phyloP scores from a whole-genome alignment of 495 filamentous ascomycete species.

The Xylaria sp. region DNA sequence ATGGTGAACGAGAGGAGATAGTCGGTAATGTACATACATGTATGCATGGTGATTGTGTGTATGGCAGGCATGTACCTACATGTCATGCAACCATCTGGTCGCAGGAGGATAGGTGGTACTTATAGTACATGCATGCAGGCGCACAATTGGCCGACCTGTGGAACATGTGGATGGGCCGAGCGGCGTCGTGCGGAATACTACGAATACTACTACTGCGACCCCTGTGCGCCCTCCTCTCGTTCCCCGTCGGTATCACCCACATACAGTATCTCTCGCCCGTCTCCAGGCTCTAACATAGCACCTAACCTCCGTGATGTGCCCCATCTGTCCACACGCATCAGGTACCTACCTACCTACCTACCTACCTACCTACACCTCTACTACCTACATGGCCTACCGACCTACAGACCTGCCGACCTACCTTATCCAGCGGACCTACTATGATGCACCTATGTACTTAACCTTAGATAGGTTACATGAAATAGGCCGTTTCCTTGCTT shows the following conservation, averaged over 20 bases:
- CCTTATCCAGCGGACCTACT: no score
- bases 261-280: constrained; percentile 8
- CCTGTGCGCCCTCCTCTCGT: constrained; percentile 2
- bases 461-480: neutral
- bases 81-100: constrained; percentile 26
- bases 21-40: constrained; percentile 16
- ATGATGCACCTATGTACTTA: neutral
- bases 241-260: constrained; percentile 7
- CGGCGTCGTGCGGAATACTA: constrained; percentile 24
- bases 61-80: constrained; percentile 27
- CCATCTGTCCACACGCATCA: constrained; percentile 11
- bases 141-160: constrained; percentile 26
- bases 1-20: constrained; percentile 18
- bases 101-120: constrained; percentile 18
- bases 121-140: constrained; percentile 21
- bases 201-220: neutral
- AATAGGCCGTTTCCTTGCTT: neutral
- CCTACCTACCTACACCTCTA: neutral
- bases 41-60: constrained; percentile 24
- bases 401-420: neutral
- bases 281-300: constrained; percentile 1
- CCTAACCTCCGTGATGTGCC: constrained; percentile 8
- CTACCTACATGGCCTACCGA: neutral
- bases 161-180: constrained; percentile 27
- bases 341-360: neutral